Base-by-base conservation (phyloP, 257 asterid species). In the Henckelia pumila region DNA sequence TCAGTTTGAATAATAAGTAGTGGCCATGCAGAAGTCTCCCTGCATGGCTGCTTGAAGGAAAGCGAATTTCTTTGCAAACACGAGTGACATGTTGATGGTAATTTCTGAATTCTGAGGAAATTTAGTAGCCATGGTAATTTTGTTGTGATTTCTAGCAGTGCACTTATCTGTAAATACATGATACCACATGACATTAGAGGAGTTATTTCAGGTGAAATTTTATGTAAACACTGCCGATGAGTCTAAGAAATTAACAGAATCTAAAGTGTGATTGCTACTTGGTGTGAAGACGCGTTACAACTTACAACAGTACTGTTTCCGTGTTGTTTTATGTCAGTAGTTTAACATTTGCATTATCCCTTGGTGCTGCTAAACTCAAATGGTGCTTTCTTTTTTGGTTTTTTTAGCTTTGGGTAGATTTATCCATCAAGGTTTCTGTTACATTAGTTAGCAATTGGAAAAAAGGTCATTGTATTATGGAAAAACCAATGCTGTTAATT, bases 141-240 rank as follows among this genome's bases (percentile, higher is more conserved):
- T 37, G 6, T 40, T 64, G 44, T 69, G 61, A 63, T 74, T 49
- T 8, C 57, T 44, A 35, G 40, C 62, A 21, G 19, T 49, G 29
- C 11, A 59, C 44, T 50, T 2, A 40, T 28, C 20, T 60, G 13
- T 61, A 29, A 20, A 30, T 47, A n/a, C 21, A 13, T 30, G 33
- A 17, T 20, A 50, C 35, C 22, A 0, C 22, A 14, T 7, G 2
- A 55, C 56, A 32, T n/a, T 37, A 33, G 22, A 5, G 63, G 6
- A 75, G 37, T 26, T 50, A 16, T 47, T 70, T 55, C 40, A 37
- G 22, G 53, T 71, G 58, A 62, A 56, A 47, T 59, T 65, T 62
- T 21, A 56, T 29, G 28, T 71, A 53, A 65, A 64, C 25, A 37
- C 56, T 32, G 23, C 60, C 6, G 24, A 58, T 9, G 58, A 71